Conservation (phyloP, 352 stramenopile species). For the Plasmopara halstedii region DNA sequence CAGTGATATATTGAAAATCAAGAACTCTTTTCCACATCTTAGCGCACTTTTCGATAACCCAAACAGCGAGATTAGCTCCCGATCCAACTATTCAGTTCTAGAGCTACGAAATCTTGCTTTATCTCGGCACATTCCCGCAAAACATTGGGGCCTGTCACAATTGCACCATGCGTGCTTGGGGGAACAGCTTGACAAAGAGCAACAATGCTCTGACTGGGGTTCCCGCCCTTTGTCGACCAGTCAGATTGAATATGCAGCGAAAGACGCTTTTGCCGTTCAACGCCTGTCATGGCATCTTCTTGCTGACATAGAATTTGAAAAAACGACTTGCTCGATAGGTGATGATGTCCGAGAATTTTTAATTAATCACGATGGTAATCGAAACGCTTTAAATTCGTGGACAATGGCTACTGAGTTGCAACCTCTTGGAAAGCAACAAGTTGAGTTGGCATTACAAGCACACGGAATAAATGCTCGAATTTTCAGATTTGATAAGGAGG, state of each 20-base stretch:
- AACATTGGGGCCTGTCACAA: conserved; percentile 44
- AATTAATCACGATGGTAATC: conserved; percentile 9
- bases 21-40: conserved; percentile 42
- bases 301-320: conserved; percentile 25
- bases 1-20: conserved; percentile 40
- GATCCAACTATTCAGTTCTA: conserved; percentile 19
- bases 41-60: not conserved
- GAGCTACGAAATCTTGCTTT: conserved; percentile 50
- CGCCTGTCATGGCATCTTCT: conserved; percentile 37
- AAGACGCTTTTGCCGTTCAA: conserved; percentile 43
- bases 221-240: conserved; percentile 26
- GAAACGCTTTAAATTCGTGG: conserved; percentile 3
- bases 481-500: conserved; percentile 11
- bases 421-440: conserved; percentile 27
- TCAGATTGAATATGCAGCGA: conserved; percentile 50
- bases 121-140: conserved; percentile 36
- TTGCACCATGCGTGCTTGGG: conserved; percentile 34
- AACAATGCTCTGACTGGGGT: conserved; percentile 62
- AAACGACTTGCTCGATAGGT: not conserved
- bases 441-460: conserved; percentile 25
- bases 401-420: conserved; percentile 2
- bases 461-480: conserved; percentile 23
- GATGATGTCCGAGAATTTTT: conserved; percentile 7
- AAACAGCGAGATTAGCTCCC: not conserved
- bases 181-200: conserved; percentile 42